Conservation (phyloP, 371 early-diverging fungal genomes). For the Mortierella sp. region DNA sequence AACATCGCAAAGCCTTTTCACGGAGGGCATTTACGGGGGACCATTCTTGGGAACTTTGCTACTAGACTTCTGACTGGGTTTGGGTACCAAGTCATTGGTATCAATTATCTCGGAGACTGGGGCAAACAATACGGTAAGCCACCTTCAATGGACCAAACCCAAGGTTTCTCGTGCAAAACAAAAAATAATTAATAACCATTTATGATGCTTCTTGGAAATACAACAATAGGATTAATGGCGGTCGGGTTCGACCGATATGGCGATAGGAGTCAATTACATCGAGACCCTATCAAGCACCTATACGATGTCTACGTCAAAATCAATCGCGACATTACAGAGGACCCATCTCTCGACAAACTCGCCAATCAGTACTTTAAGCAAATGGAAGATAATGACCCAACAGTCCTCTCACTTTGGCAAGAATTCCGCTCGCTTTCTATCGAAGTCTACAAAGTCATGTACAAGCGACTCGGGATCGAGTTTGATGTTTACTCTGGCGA, state of each 20-base stretch:
- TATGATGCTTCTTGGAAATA: neutral
- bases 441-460: constrained; percentile 86
- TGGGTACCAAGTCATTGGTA: constrained; percentile 92
- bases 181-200: neutral
- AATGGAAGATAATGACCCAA: constrained; percentile 92
- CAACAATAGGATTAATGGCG: constrained; percentile 83
- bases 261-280: constrained; percentile 78
- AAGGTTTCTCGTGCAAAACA: no score
- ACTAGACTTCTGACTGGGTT: constrained; percentile 83
- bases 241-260: constrained; percentile 92
- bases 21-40: constrained; percentile 98
- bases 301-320: constrained; percentile 97
- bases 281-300: constrained; percentile 94
- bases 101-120: constrained; percentile 99
- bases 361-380: constrained; percentile 93
- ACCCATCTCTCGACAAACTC: constrained; percentile 71
- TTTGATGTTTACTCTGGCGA: constrained; percentile 99
- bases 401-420: constrained; percentile 85
- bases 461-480: constrained; percentile 87
- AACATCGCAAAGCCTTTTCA: constrained; percentile 99
- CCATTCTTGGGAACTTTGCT: constrained; percentile 97
- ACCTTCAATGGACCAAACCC: no score
- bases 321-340: constrained; percentile 73
- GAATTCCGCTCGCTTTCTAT: constrained; percentile 92
- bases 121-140: constrained; percentile 97